These are phyloP conservation scores for Chlorella sp. DNA, from an alignment of 139 green algal species.

Conservation along the genomic window DNA sequence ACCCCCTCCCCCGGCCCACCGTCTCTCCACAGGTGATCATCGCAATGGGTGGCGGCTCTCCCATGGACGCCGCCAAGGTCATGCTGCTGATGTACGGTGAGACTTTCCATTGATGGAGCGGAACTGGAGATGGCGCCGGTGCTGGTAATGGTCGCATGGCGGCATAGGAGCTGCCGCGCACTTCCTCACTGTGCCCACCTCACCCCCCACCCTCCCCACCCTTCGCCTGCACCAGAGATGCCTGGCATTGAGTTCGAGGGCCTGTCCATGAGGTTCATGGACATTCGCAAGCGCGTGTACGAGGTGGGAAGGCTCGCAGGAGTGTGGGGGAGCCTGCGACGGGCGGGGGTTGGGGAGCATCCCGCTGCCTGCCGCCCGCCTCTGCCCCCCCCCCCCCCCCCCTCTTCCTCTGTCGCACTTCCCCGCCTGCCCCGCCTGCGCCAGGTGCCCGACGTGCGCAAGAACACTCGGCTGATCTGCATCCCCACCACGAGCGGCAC, in stretches of 20 bases:
- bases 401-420: no score
- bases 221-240: slow-evolving; percentile 25
- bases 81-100: slow-evolving; percentile 81
- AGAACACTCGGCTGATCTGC: slow-evolving; percentile 45
- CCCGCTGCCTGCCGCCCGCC: not conserved
- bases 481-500: slow-evolving; percentile 73
- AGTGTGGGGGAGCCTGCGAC: not conserved
- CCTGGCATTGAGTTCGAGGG: slow-evolving; percentile 68
- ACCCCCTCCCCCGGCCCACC: not conserved
- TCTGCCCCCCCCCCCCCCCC: no score
- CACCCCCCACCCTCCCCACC: not conserved
- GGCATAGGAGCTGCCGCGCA: no score
- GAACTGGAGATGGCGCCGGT: no score
- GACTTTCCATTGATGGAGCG: no score
- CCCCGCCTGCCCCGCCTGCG: no score
- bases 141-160: no score
- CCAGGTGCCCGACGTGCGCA: slow-evolving; percentile 47
- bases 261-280: slow-evolving; percentile 76
- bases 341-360: not conserved
- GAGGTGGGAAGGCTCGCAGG: not conserved
- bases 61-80: slow-evolving; percentile 80
- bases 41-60: slow-evolving; percentile 65
- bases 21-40: slow-evolving; percentile 61
- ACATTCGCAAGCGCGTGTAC: slow-evolving; percentile 65
- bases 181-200: no score